Evolutionary conservation across 208 protist species (phyloP), one percentile per base, ranked within the genome.

Genomic region (Herpetomonas samuelpessoai): DNA sequence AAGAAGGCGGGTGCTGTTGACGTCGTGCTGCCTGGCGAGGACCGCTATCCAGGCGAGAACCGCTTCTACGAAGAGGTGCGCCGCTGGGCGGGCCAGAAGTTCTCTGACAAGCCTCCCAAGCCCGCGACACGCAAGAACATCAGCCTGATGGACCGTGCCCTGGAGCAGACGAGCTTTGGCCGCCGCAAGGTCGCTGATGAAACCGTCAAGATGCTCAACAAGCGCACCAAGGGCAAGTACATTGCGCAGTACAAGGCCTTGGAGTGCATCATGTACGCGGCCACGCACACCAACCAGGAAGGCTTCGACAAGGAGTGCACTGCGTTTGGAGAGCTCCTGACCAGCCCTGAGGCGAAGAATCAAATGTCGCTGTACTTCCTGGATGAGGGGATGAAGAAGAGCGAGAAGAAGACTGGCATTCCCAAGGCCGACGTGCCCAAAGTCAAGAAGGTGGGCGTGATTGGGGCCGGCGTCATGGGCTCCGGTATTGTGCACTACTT

Each of bases 161-260:
- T 88, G 45, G 84, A 90, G 52, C 21, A 51, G 28, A 92, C 82
- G 22, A 65, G 47, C 59, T 74, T 92, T 50, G 85, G 81, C 22
- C 84, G 79, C 30, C 70, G 59, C 48, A 73, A 86, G 41, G 75
- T 93, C 44, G 72, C 58, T 19, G 54, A 72, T 30, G 58, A 82
- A 63, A 54, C 86, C 16, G 64, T 81, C 46, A 83, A 83, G 76
- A 79, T 62, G 62, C 62, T 95, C 10, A 86, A 91, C 67, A 95
- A 97, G 75, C 64, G 86, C 50, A 97, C 95, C 22, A 82, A 85
- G 61, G 95, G 93, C 47, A 95, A 93, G 57, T 98, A 97, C 80
- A 95, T 96, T 39, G 96, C 91, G 50, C 96, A 92, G 53, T 93
- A 96, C 82, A 86, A 84, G 65, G 93, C 96, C 41, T 64, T 98